Percentiles rank a stretch among this genome's conserved stretches.
phyloP scores from a whole-genome alignment of 768 basidiomycete genomes.

The Tulasnella sp. region DNA sequence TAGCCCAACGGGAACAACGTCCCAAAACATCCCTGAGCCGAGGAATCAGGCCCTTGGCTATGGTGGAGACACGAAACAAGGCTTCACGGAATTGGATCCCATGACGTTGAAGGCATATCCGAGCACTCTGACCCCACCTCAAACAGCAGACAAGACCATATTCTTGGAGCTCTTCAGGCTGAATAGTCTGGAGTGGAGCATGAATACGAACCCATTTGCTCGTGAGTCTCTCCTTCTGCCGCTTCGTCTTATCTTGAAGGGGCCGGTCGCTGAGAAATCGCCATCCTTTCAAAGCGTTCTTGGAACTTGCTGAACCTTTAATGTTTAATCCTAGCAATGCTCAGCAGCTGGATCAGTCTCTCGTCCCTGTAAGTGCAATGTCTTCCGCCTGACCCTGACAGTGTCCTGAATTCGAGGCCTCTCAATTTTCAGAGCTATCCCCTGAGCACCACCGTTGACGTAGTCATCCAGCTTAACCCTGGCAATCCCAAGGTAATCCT shows the following conservation, averaged over 20 bases:
- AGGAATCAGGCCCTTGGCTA: slow-evolving; percentile 6
- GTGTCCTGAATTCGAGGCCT: background rate
- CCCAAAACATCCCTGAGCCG: background rate
- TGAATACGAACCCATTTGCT: slow-evolving; percentile 17
- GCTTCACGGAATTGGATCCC: slow-evolving; percentile 10
- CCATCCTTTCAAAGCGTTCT: background rate
- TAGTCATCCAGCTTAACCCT: background rate
- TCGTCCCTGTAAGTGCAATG: background rate
- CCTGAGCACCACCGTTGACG: background rate
- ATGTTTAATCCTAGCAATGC: slow-evolving; percentile 1
- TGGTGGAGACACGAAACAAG: slow-evolving; percentile 1
- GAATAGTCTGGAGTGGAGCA: background rate
- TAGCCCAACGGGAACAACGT: background rate
- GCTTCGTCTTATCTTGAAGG: background rate
- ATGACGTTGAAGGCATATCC: slow-evolving; percentile 15
- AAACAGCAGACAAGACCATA: slow-evolving; percentile 4
- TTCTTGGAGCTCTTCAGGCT: slow-evolving; percentile 10
- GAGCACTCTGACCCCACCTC: background rate
- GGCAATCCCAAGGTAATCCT: background rate
- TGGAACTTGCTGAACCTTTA: slow-evolving; percentile 3
- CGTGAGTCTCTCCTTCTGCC: background rate
- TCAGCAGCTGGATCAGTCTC: background rate
- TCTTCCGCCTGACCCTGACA: background rate
- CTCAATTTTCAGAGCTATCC: background rate
- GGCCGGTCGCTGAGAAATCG: background rate